phyloP scores from a whole-genome alignment of 495 filamentous ascomycete species.

The Penicillium angulare region DNA sequence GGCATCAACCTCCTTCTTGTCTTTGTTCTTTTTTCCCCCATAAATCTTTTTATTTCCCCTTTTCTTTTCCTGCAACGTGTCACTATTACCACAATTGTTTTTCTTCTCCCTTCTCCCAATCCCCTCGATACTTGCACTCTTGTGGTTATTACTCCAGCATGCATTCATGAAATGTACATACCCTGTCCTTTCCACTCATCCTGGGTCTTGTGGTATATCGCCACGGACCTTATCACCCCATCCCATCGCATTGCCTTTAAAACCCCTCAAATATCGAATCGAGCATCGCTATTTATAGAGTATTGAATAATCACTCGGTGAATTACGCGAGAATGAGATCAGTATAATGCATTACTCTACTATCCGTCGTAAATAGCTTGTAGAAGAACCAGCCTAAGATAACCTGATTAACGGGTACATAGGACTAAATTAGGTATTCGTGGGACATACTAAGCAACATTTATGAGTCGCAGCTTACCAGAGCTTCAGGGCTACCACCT shows the following conservation, averaged over 20 bases:
- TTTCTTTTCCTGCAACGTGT: conserved; percentile 12
- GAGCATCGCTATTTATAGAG: conserved; percentile 38
- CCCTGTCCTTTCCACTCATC: conserved; percentile 14
- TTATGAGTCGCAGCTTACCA: too few relatives aligned
- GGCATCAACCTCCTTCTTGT: conserved; percentile 6
- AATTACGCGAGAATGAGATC: conserved; percentile 31
- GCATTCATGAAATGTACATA: conserved; percentile 45
- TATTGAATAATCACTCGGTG: conserved; percentile 32
- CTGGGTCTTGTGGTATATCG: conserved; percentile 16
- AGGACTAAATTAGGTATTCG: too few relatives aligned
- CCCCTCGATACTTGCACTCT: conserved; percentile 11
- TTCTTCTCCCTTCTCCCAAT: conserved; percentile 9
- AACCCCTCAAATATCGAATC: conserved; percentile 33
- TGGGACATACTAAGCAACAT: too few relatives aligned
- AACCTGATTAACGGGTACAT: too few relatives aligned
- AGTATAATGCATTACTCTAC: conserved; percentile 29
- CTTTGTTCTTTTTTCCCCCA: conserved; percentile 9
- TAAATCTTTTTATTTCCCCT: conserved; percentile 3
- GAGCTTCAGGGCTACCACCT: too few relatives aligned
- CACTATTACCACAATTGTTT: conserved; percentile 10
- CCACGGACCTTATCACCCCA: conserved; percentile 8
- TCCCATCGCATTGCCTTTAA: conserved; percentile 22
- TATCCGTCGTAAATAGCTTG: too few relatives aligned
- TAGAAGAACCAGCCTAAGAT: too few relatives aligned
- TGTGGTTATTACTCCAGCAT: conserved; percentile 23